phyloP scores from a whole-genome alignment of 441 rosid genomes.

The Aleurites moluccanus region DNA sequence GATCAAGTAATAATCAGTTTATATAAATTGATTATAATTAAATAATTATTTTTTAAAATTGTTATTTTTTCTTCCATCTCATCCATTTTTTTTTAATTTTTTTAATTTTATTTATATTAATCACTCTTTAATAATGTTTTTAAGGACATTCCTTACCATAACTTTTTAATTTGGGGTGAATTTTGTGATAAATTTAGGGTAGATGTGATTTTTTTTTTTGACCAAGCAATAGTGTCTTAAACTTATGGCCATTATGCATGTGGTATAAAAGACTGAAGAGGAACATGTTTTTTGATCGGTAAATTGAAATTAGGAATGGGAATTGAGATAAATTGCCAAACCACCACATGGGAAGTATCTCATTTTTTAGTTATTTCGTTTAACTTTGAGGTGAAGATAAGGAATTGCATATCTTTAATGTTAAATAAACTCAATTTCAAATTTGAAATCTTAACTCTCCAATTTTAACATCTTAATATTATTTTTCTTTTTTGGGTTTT shows the following conservation, averaged over 20 bases:
- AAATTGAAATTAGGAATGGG: slow-evolving; percentile 33
- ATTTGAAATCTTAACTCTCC: neutral
- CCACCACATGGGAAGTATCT: slow-evolving; percentile 6
- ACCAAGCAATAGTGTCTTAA: neutral
- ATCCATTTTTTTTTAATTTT: no score
- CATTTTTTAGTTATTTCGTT: slow-evolving; percentile 18
- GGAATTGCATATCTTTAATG: slow-evolving; percentile 29
- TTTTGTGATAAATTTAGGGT: no score
- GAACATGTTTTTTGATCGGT: no score
- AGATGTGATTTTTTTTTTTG: neutral
- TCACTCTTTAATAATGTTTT: no score
- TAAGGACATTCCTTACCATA: no score
- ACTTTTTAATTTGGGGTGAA: neutral
- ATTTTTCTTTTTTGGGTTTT: no score
- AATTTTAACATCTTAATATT: neutral
- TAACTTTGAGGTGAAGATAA: slow-evolving; percentile 45
- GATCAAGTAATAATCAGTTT: no score
- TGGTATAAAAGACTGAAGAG: neutral
- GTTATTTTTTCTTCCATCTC: no score
- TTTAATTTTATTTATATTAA: no score
- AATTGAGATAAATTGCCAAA: slow-evolving; percentile 34
- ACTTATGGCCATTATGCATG: neutral
- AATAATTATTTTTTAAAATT: no score
- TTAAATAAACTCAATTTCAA: slow-evolving; percentile 24
- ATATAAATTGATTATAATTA: no score